Evolutionary conservation across 2,329 filamentous ascomycete species (phyloP).

Genomic region (Alternaria infectoria): DNA sequence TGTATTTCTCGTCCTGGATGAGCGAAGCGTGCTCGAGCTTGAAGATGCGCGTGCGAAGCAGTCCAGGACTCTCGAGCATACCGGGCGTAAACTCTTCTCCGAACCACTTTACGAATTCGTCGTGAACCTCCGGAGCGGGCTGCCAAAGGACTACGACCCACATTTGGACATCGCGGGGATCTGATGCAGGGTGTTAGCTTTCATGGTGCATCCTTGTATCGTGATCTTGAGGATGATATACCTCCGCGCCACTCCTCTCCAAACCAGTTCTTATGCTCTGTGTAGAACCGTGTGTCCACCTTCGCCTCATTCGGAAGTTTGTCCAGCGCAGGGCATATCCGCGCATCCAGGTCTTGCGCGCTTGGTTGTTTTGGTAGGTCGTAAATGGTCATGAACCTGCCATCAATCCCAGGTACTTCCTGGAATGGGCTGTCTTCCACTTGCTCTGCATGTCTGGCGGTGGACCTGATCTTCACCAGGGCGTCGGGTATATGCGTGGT

Average conservation of each 20-base stretch:
- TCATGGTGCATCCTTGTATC: neutral
- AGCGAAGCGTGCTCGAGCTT: constrained; percentile 16
- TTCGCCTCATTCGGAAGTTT: constrained; percentile 10
- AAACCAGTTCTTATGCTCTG: constrained; percentile 10
- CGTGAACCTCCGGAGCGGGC: constrained; percentile 6
- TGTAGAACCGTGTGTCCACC: constrained; percentile 14
- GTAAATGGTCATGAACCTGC: constrained; percentile 17
- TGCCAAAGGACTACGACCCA: constrained; percentile 21
- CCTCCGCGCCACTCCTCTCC: constrained; percentile 18
- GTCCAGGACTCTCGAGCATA: constrained; percentile 21
- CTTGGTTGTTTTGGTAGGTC: constrained; percentile 11
- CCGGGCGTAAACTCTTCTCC: constrained; percentile 14
- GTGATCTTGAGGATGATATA: neutral
- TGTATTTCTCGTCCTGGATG: constrained; percentile 4
- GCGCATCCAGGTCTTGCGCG: constrained; percentile 11
- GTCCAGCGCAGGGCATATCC: constrained; percentile 4
- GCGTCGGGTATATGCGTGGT: constrained; percentile 12
- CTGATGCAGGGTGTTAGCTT: constrained; percentile 9
- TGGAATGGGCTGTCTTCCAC: constrained; percentile 19
- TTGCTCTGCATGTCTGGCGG: constrained; percentile 12
- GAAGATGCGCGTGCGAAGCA: constrained; percentile 19
- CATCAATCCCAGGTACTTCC: constrained; percentile 15
- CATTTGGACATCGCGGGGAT: constrained; percentile 16
- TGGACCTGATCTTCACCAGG: constrained; percentile 9
- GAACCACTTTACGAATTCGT: constrained; percentile 21